phyloP scores from a whole-genome alignment of 768 basidiomycete species.

The Boletus tylopilopsis region DNA sequence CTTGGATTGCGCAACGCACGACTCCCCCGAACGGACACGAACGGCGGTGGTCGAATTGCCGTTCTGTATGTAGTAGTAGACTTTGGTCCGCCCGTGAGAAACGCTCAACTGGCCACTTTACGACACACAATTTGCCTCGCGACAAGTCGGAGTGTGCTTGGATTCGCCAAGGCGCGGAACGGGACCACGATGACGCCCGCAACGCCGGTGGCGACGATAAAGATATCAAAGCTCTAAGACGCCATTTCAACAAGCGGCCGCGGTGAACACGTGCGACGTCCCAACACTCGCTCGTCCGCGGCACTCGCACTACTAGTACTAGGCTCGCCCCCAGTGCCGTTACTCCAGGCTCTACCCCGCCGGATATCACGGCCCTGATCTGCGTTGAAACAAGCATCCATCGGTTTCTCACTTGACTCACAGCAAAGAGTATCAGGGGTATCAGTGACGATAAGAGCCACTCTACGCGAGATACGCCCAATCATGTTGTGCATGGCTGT shows the following conservation, averaged over 20 bases:
- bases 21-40: background rate
- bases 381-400: background rate
- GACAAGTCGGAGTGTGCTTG: no score
- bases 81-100: slow-evolving; percentile 9
- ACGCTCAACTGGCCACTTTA: background rate
- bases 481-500: no score
- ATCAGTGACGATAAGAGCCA: no score
- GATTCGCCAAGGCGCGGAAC: slow-evolving; percentile 11
- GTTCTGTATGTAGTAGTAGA: no score
- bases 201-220: slow-evolving; percentile 2
- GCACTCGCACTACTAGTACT: slow-evolving; percentile 7
- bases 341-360: background rate
- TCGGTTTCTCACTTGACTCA: background rate
- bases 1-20: background rate
- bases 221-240: background rate
- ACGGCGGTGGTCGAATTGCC: slow-evolving; percentile 5
- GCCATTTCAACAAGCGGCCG: slow-evolving; percentile 16
- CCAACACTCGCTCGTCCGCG: slow-evolving; percentile 14
- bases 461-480: no score
- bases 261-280: slow-evolving; percentile 9
- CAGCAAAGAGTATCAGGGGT: no score
- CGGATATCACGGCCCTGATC: slow-evolving; percentile 17
- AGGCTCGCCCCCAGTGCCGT: no score
- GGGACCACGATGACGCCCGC: background rate
- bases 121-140: no score